Evolutionary conservation across 192 early-diverging fungal genomes (phyloP), one percentile per base, ranked within the genome.

Genomic region (Pilaira anomala): DNA sequence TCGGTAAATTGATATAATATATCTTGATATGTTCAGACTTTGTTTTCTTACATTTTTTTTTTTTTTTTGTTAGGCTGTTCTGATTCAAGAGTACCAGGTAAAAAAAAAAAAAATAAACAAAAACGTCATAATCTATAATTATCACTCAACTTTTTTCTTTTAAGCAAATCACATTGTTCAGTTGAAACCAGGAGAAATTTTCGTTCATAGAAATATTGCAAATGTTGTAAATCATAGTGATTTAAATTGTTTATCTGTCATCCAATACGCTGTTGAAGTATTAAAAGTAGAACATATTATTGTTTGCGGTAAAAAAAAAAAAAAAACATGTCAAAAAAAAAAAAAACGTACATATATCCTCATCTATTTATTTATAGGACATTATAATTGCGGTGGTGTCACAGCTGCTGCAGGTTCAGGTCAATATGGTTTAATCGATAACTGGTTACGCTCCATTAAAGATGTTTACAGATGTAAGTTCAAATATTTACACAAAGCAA

Each of bases 171-270:
- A 86, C 30, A 69, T 97, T 48, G 78, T 85, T 11, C 78, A 80
- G 61, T 62, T 79, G 21, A 76, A 78, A 25, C 87, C 89, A 11
- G 95, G 95, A 16, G 92, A 97, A 61, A 78, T 98, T 33, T 99
- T 99, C 76, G 91, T 97, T 11, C 94, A 97, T 78, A 84, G 97
- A 67, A 99, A 98, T 80, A 96, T 99, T 60, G 97, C 95, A 66
- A 97, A 97, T 78, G 87, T 91, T 42, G 85, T 98, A 26, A 77
- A 76, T 5, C 83, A 87, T 72, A 82, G 87, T 25, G 97, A 99
- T 73, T 67, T 93, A 66, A 93, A 84, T 66, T 78, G 77, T 36
- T 80, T 93, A 7, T 90, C 89, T 6, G 95, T 96, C 39, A 81
- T 99, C 48, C 90, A 97, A 76, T 99, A 93, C 61, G 93, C 95